Base-by-base conservation (phyloP, 1,284 basidiomycete genomes). In the Cryptococcus jaspeensis region DNA sequence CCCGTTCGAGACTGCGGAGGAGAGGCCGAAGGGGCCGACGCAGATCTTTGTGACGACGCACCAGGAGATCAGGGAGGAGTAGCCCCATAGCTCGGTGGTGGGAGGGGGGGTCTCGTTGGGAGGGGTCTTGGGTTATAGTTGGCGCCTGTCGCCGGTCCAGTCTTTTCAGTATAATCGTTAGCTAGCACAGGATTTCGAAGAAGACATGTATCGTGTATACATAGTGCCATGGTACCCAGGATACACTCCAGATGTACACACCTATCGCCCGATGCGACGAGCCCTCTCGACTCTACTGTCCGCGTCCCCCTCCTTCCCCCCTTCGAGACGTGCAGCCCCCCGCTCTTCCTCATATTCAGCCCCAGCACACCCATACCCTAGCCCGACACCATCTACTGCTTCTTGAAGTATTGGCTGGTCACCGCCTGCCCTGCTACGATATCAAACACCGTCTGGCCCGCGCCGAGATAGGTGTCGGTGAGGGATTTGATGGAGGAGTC, bases 371-470 rank as follows among this genome's bases (percentile, higher is more conserved):
- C 5, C 9, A 5, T 5, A 32, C 4, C 28, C 28, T 4, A 32
- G 28, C 28, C 28, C 9, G 5, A 4, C 16, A 25, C 25, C 12
- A n/a, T 42, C 54, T 61, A 61, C 22, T 52, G 41, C 38, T 63
- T 71, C 70, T 76, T 78, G 63, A 79, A 94, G 73, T 90, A 93
- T 36, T 80, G 64, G 74, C 87, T 92, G 71, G 87, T 91, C 57
- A 94, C 88, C 23, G 84, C 89, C 9, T 86, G 85, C 22, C 84
- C 85, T 68, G 91, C 87, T 42, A 88, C 80, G 72, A 90, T 82
- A 68, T 90, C 89, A 78, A 95, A 97, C 38, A 95, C 78, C 13
- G 87, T 87, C 78, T 98, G 94, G 58, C 94, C 94, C 23, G 92
- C 80, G 28, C 86, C 85, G 53, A 98, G 82, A 72, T 92, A 95